Evolutionary conservation across 2,329 filamentous ascomycete genomes (phyloP).

Genomic region (Phyllosticta capitalensis): DNA sequence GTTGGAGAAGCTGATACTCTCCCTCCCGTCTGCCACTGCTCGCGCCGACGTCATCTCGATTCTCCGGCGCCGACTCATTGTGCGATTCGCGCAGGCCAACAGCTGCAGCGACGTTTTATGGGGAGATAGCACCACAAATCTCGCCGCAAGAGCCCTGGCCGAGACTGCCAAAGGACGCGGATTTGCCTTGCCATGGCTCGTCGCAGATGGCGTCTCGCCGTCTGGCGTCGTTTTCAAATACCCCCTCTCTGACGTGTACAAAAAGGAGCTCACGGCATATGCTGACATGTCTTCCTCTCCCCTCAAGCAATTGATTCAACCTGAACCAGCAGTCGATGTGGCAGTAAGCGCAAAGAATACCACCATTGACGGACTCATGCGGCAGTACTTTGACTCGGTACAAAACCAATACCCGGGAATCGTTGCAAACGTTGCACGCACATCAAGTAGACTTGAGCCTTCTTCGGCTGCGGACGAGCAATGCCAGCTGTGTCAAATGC

Average conservation of each 20-base stretch:
- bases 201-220: conserved; percentile 62
- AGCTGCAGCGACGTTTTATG: conserved; percentile 65
- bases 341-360: conserved; percentile 60
- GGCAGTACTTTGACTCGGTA: conserved; percentile 76
- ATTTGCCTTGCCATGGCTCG: conserved; percentile 69
- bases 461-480: conserved; percentile 18
- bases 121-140: conserved; percentile 75
- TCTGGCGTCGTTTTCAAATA: conserved; percentile 58
- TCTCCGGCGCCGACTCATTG: conserved; percentile 61
- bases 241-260: conserved; percentile 75
- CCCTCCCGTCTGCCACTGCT: conserved; percentile 64
- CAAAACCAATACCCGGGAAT: conserved; percentile 82
- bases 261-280: conserved; percentile 67
- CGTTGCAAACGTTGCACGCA: conserved; percentile 90
- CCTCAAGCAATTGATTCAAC: conserved; percentile 37
- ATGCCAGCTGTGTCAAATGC: conserved; percentile 63
- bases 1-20: conserved; percentile 46
- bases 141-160: conserved; percentile 76
- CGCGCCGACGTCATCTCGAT: conserved; percentile 63
- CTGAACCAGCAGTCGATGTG: conserved; percentile 21
- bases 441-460: conserved; percentile 67
- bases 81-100: conserved; percentile 51
- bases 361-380: conserved; percentile 86
- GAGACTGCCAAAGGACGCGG: conserved; percentile 89
- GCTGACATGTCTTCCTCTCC: conserved; percentile 44